Evolutionary conservation across 805 yeast species (phyloP).

Genomic region (Zygosaccharomyces rouxii): DNA sequence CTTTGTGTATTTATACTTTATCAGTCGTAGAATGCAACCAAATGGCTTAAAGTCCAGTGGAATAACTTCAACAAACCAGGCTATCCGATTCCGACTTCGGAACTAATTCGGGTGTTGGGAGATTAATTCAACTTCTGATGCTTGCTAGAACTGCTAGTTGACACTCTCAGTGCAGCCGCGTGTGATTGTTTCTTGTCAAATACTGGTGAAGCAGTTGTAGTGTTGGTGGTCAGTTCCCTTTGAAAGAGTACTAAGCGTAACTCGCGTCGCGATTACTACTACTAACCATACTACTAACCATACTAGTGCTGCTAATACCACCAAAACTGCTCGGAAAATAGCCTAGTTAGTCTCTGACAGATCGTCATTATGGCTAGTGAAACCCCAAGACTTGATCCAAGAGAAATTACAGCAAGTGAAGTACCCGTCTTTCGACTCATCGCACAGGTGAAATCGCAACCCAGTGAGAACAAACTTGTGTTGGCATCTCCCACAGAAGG

Average conservation of each 20-base stretch:
- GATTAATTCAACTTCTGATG: no score
- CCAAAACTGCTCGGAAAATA: not conserved
- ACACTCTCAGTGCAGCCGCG: no score
- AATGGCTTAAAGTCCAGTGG: no score
- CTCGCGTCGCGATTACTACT: not conserved
- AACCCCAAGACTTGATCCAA: conserved; percentile 35
- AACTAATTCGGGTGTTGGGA: no score
- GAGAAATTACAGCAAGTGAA: conserved; percentile 22
- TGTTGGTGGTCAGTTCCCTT: not conserved
- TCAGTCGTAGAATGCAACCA: no score
- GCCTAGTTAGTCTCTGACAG: not conserved
- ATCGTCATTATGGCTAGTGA: conserved; percentile 28
- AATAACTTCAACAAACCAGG: no score
- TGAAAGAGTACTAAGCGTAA: not conserved
- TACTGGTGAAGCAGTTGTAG: not conserved
- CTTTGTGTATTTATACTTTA: no score
- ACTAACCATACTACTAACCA: not conserved
- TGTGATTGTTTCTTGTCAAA: not conserved
- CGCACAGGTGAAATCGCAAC: conserved; percentile 33
- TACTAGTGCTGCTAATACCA: not conserved
- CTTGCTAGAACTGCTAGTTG: no score
- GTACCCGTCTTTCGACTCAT: conserved; percentile 32
- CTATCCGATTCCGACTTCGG: no score
- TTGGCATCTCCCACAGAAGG: conserved; percentile 28
- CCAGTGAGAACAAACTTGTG: conserved; percentile 26